Evolutionary conservation across 345 rosid species (phyloP).

Genomic region (Corchorus capsularis): DNA sequence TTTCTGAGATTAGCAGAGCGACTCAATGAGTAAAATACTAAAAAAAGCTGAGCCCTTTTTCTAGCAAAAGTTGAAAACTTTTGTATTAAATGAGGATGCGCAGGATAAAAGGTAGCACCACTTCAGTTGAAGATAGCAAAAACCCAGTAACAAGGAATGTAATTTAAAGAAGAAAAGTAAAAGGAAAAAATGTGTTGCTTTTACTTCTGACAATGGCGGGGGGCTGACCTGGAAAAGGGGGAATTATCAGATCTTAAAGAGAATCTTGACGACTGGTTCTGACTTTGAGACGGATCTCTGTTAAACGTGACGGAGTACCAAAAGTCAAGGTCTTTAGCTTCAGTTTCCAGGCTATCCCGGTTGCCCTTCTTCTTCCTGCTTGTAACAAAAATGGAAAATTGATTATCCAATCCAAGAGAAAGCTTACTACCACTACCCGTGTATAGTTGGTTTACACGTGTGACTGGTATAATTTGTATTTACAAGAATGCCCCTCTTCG

Average conservation of each 20-base stretch:
- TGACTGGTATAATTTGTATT: neutral
- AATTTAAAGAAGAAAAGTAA: neutral
- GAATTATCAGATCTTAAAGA: slow-evolving; percentile 43
- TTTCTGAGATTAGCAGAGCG: neutral
- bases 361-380: slow-evolving; percentile 56
- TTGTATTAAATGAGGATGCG: neutral
- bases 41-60: neutral
- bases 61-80: neutral
- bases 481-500: neutral
- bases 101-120: slow-evolving; percentile 15
- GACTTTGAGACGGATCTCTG: slow-evolving; percentile 36
- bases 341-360: slow-evolving; percentile 37
- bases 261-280: slow-evolving; percentile 25
- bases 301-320: slow-evolving; percentile 52
- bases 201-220: neutral
- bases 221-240: slow-evolving; percentile 32
- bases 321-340: slow-evolving; percentile 51
- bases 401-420: neutral
- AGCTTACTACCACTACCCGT: neutral
- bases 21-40: neutral
- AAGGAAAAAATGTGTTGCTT: neutral
- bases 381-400: neutral
- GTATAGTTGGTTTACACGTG: neutral
- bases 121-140: neutral
- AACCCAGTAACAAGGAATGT: neutral